A percentile compares a stretch with the other conserved stretches of the same genome.
Conservation (phyloP, 2,329 filamentous ascomycete genomes). For the Diaporthe longicolla region DNA sequence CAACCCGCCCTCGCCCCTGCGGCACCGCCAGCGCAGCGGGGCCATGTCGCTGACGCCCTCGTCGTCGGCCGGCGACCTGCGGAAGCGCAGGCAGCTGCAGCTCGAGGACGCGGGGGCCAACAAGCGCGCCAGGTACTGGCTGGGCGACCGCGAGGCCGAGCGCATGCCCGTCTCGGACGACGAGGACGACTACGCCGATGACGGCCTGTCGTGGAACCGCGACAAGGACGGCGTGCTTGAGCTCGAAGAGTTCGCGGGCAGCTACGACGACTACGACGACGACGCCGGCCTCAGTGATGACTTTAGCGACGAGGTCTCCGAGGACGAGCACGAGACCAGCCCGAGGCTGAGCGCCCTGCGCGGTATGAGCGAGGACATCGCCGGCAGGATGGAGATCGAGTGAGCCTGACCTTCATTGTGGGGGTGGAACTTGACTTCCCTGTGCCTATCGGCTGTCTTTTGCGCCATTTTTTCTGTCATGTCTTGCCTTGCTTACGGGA, state of each 20-base stretch:
- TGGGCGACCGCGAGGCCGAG: constrained; percentile 76
- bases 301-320: constrained; percentile 52
- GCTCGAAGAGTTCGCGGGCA: constrained; percentile 63
- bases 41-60: constrained; percentile 46
- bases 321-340: constrained; percentile 51
- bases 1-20: constrained; percentile 64
- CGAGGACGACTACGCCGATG: constrained; percentile 65
- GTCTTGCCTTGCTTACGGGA: neutral
- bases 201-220: constrained; percentile 70
- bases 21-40: constrained; percentile 51
- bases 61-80: constrained; percentile 45
- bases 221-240: constrained; percentile 72
- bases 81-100: constrained; percentile 49
- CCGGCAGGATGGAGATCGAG: constrained; percentile 74
- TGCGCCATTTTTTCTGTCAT: neutral
- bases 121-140: constrained; percentile 91
- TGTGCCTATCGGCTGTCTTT: neutral
- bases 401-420: neutral
- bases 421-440: neutral
- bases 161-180: constrained; percentile 59
- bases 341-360: constrained; percentile 59
- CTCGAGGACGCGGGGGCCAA: constrained; percentile 66
- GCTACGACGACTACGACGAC: constrained; percentile 62
- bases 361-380: constrained; percentile 74
- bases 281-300: constrained; percentile 54